phyloP scores from a whole-genome alignment of 164 flowering plant species.

The Cinnamomum micranthum region DNA sequence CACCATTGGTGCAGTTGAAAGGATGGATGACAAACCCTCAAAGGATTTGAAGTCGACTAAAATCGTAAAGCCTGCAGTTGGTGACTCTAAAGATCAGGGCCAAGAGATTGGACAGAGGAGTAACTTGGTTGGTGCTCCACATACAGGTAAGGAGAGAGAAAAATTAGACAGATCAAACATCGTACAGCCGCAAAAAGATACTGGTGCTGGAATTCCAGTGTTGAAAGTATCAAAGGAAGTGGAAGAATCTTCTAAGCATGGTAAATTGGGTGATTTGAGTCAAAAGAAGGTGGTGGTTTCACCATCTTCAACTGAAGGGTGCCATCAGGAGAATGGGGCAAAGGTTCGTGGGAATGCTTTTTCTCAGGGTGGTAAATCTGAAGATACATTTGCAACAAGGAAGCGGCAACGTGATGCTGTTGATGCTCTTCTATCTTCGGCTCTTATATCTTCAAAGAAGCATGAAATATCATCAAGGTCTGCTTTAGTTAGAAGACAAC shows the following conservation, averaged over 20 bases:
- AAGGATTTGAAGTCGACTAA: slow-evolving; percentile 11
- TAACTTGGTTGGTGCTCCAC: slow-evolving; percentile 2
- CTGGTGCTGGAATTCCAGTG: slow-evolving; percentile 9
- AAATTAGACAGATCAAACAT: slow-evolving; percentile 10
- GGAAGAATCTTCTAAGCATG: slow-evolving; percentile 14
- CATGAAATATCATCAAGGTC: slow-evolving; percentile 34
- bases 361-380: slow-evolving; percentile 19
- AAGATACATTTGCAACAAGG: slow-evolving; percentile 41
- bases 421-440: slow-evolving; percentile 74
- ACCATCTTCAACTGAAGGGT: slow-evolving; percentile 17
- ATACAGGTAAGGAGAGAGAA: slow-evolving; percentile 13
- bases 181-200: slow-evolving; percentile 12
- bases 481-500: slow-evolving; percentile 33
- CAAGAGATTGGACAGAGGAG: slow-evolving; percentile 16
- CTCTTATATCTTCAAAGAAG: slow-evolving; percentile 75
- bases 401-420: slow-evolving; percentile 83
- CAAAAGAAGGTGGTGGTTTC: slow-evolving; percentile 17
- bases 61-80: slow-evolving; percentile 2
- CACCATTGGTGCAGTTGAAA: slow-evolving; percentile 6
- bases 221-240: slow-evolving; percentile 7
- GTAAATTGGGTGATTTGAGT: slow-evolving; percentile 6
- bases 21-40: slow-evolving; percentile 14
- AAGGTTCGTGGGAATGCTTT: slow-evolving; percentile 16
- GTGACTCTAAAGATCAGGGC: slow-evolving; percentile 7
- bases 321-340: slow-evolving; percentile 13